Conservation (phyloP, 2,329 filamentous ascomycete species). For the Penicillium crustosum region DNA sequence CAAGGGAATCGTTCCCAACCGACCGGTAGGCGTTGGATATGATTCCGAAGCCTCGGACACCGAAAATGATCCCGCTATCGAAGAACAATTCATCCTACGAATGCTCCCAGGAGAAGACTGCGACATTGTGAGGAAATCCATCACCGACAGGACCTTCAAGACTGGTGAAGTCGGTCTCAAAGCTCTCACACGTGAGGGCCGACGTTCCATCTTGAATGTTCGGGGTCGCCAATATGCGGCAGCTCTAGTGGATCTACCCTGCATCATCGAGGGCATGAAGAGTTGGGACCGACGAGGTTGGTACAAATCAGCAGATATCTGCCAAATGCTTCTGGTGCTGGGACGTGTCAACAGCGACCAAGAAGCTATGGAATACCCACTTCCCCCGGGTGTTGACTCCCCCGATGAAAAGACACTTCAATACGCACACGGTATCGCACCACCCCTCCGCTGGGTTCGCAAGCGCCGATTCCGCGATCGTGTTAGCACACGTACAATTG, state of each 20-base stretch:
- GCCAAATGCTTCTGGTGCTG: conserved; percentile 83
- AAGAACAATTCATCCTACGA: conserved; percentile 84
- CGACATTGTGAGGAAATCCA: conserved; percentile 74
- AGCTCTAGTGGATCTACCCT: conserved; percentile 78
- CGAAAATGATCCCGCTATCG: conserved; percentile 81
- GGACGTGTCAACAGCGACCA: conserved; percentile 64
- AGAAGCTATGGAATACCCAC: conserved; percentile 64
- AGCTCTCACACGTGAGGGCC: conserved; percentile 68
- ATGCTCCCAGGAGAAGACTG: conserved; percentile 85
- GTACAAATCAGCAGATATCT: conserved; percentile 86
- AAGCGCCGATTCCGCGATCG: conserved; percentile 82
- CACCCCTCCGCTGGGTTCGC: conserved; percentile 81
- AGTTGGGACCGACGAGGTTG: conserved; percentile 86
- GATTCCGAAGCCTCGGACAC: conserved; percentile 93
- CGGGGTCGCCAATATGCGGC: conserved; percentile 72
- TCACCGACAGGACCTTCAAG: conserved; percentile 76
- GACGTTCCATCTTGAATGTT: conserved; percentile 71
- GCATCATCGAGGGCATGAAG: conserved; percentile 87
- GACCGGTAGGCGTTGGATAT: conserved; percentile 82
- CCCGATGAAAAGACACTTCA: conserved; percentile 60
- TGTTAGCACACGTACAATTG: conserved; percentile 77
- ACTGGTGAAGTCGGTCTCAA: conserved; percentile 71
- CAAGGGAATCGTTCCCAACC: conserved; percentile 66
- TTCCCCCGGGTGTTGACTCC: conserved; percentile 68
- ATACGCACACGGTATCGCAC: conserved; percentile 83